phyloP scores from a whole-genome alignment of 2,329 filamentous ascomycete genomes.

The Beauveria rudraprayagi region DNA sequence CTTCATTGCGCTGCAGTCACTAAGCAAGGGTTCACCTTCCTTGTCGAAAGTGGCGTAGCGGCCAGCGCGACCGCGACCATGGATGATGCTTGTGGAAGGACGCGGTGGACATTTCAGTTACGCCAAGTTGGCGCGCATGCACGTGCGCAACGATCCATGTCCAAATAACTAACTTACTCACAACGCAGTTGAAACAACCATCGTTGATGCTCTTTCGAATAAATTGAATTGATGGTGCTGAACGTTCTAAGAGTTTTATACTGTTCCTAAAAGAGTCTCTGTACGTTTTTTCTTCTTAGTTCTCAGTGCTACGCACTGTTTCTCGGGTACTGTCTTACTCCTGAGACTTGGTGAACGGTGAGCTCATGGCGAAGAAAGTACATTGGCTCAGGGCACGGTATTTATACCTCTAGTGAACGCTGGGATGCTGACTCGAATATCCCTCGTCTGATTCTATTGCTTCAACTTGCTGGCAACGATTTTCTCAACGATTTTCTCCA shows the following conservation, averaged over 20 bases:
- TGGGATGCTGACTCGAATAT: background rate
- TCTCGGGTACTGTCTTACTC: too few relatives aligned
- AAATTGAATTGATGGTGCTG: background rate
- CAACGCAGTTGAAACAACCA: background rate
- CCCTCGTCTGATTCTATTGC: background rate
- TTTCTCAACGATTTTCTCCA: constrained; percentile 66
- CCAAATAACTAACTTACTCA: too few relatives aligned
- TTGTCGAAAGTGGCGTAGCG: background rate
- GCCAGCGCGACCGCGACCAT: background rate
- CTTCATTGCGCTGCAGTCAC: background rate
- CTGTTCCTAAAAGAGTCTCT: too few relatives aligned
- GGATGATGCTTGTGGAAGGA: background rate
- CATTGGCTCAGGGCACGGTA: background rate
- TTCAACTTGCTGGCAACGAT: constrained; percentile 59
- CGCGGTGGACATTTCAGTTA: background rate
- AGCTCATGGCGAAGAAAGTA: too few relatives aligned
- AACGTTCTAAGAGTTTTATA: too few relatives aligned
- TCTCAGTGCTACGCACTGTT: too few relatives aligned
- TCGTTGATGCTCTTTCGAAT: background rate
- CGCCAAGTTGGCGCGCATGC: background rate
- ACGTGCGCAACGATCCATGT: background rate
- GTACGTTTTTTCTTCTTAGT: too few relatives aligned
- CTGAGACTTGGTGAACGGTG: too few relatives aligned
- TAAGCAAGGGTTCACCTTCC: background rate
- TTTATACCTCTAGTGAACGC: background rate